Conservation (phyloP, 2,329 filamentous ascomycete genomes). For the Beauveria pseudobassiana region DNA sequence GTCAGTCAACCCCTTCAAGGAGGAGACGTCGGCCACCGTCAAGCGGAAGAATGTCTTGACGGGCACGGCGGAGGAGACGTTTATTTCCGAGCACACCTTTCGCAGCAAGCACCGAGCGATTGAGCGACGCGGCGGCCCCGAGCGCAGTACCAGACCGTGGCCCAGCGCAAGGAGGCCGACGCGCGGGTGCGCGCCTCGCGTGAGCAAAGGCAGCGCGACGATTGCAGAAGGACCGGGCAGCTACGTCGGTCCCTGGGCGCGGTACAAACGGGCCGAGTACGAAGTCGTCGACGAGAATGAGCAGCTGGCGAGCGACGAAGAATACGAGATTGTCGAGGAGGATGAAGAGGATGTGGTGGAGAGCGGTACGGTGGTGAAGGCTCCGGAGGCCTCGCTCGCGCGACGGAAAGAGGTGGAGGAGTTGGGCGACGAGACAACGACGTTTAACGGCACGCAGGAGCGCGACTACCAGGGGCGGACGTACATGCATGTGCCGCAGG, state of each 20-base stretch:
- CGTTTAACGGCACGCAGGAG: slow-evolving; percentile 76
- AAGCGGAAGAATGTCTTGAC: slow-evolving; percentile 81
- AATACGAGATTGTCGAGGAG: slow-evolving; percentile 70
- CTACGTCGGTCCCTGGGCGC: slow-evolving; percentile 88
- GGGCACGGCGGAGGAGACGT: slow-evolving; percentile 80
- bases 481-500: slow-evolving; percentile 95
- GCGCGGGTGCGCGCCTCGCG: slow-evolving; percentile 63
- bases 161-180: slow-evolving; percentile 62
- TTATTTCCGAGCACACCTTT: slow-evolving; percentile 86
- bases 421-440: slow-evolving; percentile 67
- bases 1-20: slow-evolving; percentile 67
- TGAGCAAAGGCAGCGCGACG: slow-evolving; percentile 73
- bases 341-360: slow-evolving; percentile 66
- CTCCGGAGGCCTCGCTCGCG: slow-evolving; percentile 46
- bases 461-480: slow-evolving; percentile 92
- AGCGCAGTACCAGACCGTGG: slow-evolving; percentile 46
- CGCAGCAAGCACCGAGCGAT: slow-evolving; percentile 79
- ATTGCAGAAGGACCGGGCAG: slow-evolving; percentile 80
- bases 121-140: slow-evolving; percentile 55
- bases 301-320: slow-evolving; percentile 69
- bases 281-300: slow-evolving; percentile 68
- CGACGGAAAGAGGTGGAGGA: slow-evolving; percentile 52
- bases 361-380: slow-evolving; percentile 53
- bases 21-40: slow-evolving; percentile 40
- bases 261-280: slow-evolving; percentile 65